Conservation (phyloP, 1,284 basidiomycete species). For the Ceratobasidium sp. region DNA sequence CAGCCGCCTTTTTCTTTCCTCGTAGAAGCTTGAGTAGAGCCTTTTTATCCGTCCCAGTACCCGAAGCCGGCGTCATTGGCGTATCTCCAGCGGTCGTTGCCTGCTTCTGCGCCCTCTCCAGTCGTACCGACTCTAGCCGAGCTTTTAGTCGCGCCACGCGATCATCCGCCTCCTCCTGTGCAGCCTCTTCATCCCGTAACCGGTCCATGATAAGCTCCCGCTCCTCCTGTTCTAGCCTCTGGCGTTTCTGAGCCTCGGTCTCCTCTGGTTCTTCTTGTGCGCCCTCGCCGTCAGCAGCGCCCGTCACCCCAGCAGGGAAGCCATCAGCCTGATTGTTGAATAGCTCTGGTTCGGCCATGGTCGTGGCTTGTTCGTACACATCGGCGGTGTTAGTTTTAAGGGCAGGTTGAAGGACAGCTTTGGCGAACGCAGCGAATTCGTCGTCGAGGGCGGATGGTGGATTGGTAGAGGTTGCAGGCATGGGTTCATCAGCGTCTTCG, state of each 20-base stretch:
- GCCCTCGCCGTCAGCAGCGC: constrained; percentile 44
- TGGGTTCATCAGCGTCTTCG: constrained; percentile 54
- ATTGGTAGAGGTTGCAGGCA: constrained; percentile 43
- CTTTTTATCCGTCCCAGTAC: constrained; percentile 25
- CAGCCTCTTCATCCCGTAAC: constrained; percentile 77
- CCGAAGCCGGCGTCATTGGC: background rate
- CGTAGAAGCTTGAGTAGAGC: constrained; percentile 28
- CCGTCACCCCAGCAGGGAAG: constrained; percentile 54
- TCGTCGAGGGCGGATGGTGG: constrained; percentile 52
- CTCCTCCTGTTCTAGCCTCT: constrained; percentile 69
- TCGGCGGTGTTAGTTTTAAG: constrained; percentile 48
- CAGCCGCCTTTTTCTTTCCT: constrained; percentile 35
- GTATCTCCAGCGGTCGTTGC: background rate
- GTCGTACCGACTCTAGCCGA: constrained; percentile 62
- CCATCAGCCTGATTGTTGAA: constrained; percentile 55
- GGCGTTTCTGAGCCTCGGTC: constrained; percentile 55
- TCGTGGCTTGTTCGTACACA: constrained; percentile 70
- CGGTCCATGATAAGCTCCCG: constrained; percentile 82
- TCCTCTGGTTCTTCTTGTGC: constrained; percentile 48
- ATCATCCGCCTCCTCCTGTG: constrained; percentile 83
- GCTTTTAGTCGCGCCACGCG: constrained; percentile 70
- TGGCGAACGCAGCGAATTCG: constrained; percentile 61
- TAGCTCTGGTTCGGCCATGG: constrained; percentile 70
- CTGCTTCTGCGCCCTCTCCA: constrained; percentile 18
- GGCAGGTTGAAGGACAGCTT: constrained; percentile 27